Evolutionary conservation across 495 filamentous ascomycete species (phyloP), one percentile per base, ranked within the genome.

Genomic region (Umbilicaria muhlenbergii): DNA sequence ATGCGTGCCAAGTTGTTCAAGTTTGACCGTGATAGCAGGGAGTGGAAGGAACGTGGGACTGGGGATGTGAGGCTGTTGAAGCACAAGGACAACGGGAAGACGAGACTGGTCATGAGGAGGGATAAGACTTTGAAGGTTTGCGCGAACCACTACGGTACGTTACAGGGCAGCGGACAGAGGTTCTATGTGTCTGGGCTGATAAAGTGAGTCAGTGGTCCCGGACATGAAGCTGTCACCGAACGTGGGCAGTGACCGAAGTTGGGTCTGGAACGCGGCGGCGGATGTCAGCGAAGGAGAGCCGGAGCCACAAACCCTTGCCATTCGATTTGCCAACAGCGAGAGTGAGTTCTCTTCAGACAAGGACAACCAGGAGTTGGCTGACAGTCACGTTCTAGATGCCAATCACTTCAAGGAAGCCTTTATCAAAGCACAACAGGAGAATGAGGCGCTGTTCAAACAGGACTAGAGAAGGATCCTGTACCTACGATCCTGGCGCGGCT

Each of bases 71-170:
- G 87, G 57, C 68, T 99, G 57, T 70, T 99, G 57, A 99, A 95
- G 77, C 92, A 99, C 69, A 83, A 82, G 73, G 91, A 96, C 68
- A 96, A 93, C 63, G 79, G 80, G 61, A 99, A 96, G 81, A 94
- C 86, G 43, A 77, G 92, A 47, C 71, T 99, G 50, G 91, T 99
- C 54, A 99, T 99, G 92, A 80, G 92, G 64, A 73, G 92, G 58
- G 92, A 99, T 68, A 94, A 95, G 81, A 96, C 92, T 51, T 77
- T 94, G 67, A 99, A 99, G 73, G 91, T 96, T 65, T 99, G 92
- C 80, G 92, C 92, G 58, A 99, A 99, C 70, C 92, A 99, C 72
- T 99, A 99, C 65, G 81, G 91, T 98, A 81, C 59, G 85, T 63
- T 32, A 18, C 5, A 8, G 24, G 24, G 36, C 12, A 17, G 15